phyloP scores from a whole-genome alignment of 805 yeast genomes.

The Nakazawaea wyomingensis region DNA sequence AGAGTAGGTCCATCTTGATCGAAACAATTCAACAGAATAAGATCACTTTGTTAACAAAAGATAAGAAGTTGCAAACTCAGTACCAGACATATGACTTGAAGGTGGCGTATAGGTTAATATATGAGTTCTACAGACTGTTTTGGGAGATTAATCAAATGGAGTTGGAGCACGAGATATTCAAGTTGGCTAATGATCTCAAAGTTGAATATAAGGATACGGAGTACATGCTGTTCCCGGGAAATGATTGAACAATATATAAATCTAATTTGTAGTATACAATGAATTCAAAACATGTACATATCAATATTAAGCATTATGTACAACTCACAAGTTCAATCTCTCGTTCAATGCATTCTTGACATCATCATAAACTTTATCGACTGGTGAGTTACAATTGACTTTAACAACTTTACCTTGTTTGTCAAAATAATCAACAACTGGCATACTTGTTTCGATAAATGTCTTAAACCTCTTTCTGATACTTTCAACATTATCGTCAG shows the following conservation, averaged over 20 bases:
- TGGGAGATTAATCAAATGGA: not conserved
- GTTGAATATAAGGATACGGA: not conserved
- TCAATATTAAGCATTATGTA: not conserved
- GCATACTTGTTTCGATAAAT: constrained; percentile 85
- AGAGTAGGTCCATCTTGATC: not conserved
- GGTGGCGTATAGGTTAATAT: not conserved
- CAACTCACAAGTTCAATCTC: constrained; percentile 18
- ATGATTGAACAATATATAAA: too few species aligned
- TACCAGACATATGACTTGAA: constrained; percentile 1
- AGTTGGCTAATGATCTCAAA: constrained; percentile 1
- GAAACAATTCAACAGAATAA: not conserved
- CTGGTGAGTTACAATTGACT: constrained; percentile 74
- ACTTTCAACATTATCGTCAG: constrained; percentile 89
- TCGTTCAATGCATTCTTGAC: constrained; percentile 63
- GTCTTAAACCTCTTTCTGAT: constrained; percentile 85
- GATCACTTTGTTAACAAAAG: not conserved
- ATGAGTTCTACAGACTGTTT: constrained; percentile 4
- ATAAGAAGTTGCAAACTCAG: not conserved
- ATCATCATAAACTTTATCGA: constrained; percentile 66
- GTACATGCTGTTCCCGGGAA: too few species aligned
- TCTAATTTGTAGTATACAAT: not conserved
- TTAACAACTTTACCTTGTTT: constrained; percentile 70
- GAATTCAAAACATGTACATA: not conserved
- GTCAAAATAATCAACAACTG: constrained; percentile 83
- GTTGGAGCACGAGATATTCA: not conserved